phyloP scores from a whole-genome alignment of 2,329 filamentous ascomycete genomes.

The Colletotrichum sp. region DNA sequence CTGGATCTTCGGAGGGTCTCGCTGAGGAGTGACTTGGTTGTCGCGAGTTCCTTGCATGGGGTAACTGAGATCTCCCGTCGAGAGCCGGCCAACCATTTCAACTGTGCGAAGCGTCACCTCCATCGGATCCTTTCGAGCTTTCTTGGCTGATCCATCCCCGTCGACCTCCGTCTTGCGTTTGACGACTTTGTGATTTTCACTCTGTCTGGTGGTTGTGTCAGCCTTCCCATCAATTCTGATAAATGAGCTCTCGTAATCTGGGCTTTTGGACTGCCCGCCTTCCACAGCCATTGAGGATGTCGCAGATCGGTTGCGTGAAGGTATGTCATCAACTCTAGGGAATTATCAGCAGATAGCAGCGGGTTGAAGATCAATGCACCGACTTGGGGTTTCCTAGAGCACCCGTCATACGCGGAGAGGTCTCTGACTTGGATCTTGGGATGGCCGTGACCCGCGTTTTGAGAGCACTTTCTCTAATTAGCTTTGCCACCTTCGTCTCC shows the following conservation, averaged over 20 bases:
- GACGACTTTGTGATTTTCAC: background rate
- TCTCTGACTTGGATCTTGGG: background rate
- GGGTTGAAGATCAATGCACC: background rate
- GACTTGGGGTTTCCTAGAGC: background rate
- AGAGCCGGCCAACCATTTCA: background rate
- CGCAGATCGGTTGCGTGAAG: background rate
- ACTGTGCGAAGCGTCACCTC: background rate
- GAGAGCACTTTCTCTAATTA: background rate
- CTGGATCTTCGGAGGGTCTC: background rate
- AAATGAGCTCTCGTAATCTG: background rate
- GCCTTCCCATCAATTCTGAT: background rate
- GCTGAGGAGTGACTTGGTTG: background rate
- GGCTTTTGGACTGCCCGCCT: background rate
- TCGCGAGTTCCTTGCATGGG: background rate
- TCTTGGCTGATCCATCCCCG: background rate
- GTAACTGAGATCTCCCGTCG: background rate
- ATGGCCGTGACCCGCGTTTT: background rate
- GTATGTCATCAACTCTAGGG: background rate
- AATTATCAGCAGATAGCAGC: background rate
- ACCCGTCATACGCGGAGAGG: background rate
- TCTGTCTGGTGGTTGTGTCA: background rate
- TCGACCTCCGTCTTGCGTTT: background rate
- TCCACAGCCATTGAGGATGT: constrained; percentile 6
- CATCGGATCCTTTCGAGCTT: background rate
- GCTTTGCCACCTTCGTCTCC: background rate